Base-by-base conservation (phyloP, 768 basidiomycete genomes). In the Trametes elegans region DNA sequence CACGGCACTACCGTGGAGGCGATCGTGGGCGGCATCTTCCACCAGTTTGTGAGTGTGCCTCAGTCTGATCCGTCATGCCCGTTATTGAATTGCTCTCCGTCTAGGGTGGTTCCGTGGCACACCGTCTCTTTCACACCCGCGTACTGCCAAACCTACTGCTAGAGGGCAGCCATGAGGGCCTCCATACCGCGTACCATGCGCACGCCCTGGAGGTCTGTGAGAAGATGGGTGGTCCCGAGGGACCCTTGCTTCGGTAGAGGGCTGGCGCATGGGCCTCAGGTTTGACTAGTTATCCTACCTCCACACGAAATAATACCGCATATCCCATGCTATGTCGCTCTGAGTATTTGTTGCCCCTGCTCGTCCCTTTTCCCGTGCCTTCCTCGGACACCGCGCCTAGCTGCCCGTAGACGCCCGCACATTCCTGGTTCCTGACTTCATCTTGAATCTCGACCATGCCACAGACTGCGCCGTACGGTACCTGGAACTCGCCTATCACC, bases 1-100 rank as follows among this genome's bases (percentile, higher is more conserved):
- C 80, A 85, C 63, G 90, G 90, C 1, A 84, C 88, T 53, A 78
- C 84, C 0, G 87, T 91, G 5, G 83, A 87, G 61, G 90, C 87
- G 3, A 75, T 90, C 14, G 69, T 91, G 27, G 90, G 90, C 21
- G 88, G 84, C 6, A 78, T 91, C 11, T 90, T 83, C 63, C 82
- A 86, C 63, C 88, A 93, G 73, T 89, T 85, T 68, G 90, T 93
- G 64, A 55, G 89, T 76, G 13, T n/a, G n/a, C n/a, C 38, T 23
- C 24, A 27, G 13, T 5, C 14, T n/a, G 11, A 27, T 40, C 16
- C 48, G 29, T 28, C 29, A n/a, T 44, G 34, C 44, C 8, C 49
- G n/a, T 13, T 10, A 16, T 10, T 16, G 36, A 29, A 43, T 19
- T 42, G 5, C 46, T 49, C n/a, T 42, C 28, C 38, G 36, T 57